Evolutionary conservation across 2,329 filamentous ascomycete genomes (phyloP).

Genomic region (Neofusicoccum cordaticola): DNA sequence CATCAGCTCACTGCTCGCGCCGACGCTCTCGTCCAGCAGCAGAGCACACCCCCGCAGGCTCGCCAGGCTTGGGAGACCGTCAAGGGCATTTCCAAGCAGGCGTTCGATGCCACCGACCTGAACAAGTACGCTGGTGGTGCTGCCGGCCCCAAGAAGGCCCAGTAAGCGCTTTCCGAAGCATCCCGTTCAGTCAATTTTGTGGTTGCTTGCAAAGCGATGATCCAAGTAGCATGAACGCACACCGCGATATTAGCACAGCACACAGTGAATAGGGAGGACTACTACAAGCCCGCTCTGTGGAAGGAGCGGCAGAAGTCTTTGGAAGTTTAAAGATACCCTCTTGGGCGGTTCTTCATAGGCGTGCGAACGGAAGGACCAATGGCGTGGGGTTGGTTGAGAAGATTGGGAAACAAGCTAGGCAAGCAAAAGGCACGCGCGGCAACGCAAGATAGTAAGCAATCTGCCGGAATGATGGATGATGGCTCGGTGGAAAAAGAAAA

Average conservation of each 20-base stretch:
- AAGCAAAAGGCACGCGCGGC: neutral
- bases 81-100: slow-evolving; percentile 71
- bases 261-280: neutral
- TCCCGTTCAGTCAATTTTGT: neutral
- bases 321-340: neutral
- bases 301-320: neutral
- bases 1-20: slow-evolving; percentile 68
- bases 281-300: neutral
- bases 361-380: neutral
- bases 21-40: slow-evolving; percentile 79
- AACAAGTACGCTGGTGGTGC: slow-evolving; percentile 64
- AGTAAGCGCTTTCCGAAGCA: slow-evolving; percentile 39
- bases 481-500: neutral
- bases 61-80: slow-evolving; percentile 76
- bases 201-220: neutral
- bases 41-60: slow-evolving; percentile 78
- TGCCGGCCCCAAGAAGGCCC: slow-evolving; percentile 63
- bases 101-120: slow-evolving; percentile 75
- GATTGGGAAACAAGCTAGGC: neutral
- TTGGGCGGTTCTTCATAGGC: neutral
- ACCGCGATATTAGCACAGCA: neutral
- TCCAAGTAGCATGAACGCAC: neutral
- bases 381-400: neutral
- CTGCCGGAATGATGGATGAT: neutral
- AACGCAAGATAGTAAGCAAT: neutral